A percentile compares a stretch with the other conserved stretches of the same genome.
phyloP scores from a whole-genome alignment of 768 basidiomycete genomes.

The Chalciporus sphaerocephalus region DNA sequence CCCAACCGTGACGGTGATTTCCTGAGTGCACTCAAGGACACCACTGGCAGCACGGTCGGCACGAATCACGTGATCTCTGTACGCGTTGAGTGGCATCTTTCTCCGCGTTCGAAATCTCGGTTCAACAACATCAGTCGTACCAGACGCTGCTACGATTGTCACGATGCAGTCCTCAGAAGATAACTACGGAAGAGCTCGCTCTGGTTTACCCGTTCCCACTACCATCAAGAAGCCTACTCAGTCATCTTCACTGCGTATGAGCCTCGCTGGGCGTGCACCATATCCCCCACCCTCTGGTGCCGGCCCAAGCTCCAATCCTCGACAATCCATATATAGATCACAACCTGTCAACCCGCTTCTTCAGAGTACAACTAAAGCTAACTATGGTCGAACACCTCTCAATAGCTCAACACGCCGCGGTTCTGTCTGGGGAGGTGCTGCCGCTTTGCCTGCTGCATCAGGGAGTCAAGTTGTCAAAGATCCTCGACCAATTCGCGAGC shows the following conservation, averaged over 20 bases:
- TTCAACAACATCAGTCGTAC: too few relatives aligned
- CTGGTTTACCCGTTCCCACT: conserved; percentile 70
- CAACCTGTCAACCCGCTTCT: conserved; percentile 66
- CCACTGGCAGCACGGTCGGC: too few relatives aligned
- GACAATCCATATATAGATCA: conserved; percentile 66
- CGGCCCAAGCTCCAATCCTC: conserved; percentile 47
- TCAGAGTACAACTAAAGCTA: conserved; percentile 63
- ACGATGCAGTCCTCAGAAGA: conserved; percentile 54
- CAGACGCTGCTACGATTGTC: conserved; percentile 48
- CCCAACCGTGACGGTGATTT: not conserved
- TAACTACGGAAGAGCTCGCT: conserved; percentile 46
- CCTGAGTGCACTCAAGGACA: too few relatives aligned
- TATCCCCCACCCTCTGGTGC: conserved; percentile 35
- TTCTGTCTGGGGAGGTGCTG: conserved; percentile 65
- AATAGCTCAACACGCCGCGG: conserved; percentile 71
- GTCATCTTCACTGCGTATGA: conserved; percentile 52
- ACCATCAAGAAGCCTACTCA: conserved; percentile 64
- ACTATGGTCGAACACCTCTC: conserved; percentile 70
- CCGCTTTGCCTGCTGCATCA: conserved; percentile 41
- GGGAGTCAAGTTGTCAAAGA: conserved; percentile 64
- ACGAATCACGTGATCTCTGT: conserved; percentile 18
- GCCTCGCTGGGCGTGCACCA: conserved; percentile 61
- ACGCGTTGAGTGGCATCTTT: not conserved
- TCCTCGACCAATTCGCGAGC: conserved; percentile 72
- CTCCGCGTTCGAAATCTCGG: conserved; percentile 5